Evolutionary conservation across 352 stramenopile genomes (phyloP).

Genomic region (Globisporangium radiosum): DNA sequence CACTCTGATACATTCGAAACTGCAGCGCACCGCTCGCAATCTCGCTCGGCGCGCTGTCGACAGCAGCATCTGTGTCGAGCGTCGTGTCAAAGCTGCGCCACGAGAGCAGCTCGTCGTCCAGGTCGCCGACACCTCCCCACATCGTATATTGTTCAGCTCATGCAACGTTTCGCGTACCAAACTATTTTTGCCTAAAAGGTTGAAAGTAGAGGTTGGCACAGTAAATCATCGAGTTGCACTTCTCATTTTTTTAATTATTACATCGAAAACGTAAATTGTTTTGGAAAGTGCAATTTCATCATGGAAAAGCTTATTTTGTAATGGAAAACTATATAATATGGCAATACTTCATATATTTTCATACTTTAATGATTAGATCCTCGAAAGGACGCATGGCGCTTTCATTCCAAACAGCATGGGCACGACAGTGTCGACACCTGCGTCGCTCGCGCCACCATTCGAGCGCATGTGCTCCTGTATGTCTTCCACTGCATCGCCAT

Average conservation of each 20-base stretch:
- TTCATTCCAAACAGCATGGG: slow-evolving; percentile 28
- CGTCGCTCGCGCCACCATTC: slow-evolving; percentile 37
- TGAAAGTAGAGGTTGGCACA: too few species aligned
- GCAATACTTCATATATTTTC: too few species aligned
- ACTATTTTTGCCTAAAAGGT: too few species aligned
- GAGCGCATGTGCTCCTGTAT: slow-evolving; percentile 48
- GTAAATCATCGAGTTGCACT: too few species aligned
- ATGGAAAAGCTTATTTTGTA: too few species aligned
- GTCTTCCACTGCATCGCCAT: not conserved
- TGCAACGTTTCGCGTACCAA: too few species aligned
- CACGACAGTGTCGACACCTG: slow-evolving; percentile 30
- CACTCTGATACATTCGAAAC: not conserved
- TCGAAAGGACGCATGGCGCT: not conserved
- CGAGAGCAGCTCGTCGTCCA: slow-evolving; percentile 27
- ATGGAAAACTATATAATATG: too few species aligned
- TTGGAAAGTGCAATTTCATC: too few species aligned
- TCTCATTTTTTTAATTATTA: too few species aligned
- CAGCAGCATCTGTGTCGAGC: slow-evolving; percentile 4
- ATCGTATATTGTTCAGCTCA: not conserved
- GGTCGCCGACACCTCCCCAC: slow-evolving; percentile 9
- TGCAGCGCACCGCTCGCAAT: slow-evolving; percentile 4
- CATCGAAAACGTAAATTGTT: too few species aligned
- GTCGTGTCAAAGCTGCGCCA: slow-evolving; percentile 32
- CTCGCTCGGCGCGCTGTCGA: slow-evolving; percentile 8
- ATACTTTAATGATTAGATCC: not conserved